Evolutionary conservation across 352 stramenopile species (phyloP).

Genomic region (Globisporangium orthogonon): DNA sequence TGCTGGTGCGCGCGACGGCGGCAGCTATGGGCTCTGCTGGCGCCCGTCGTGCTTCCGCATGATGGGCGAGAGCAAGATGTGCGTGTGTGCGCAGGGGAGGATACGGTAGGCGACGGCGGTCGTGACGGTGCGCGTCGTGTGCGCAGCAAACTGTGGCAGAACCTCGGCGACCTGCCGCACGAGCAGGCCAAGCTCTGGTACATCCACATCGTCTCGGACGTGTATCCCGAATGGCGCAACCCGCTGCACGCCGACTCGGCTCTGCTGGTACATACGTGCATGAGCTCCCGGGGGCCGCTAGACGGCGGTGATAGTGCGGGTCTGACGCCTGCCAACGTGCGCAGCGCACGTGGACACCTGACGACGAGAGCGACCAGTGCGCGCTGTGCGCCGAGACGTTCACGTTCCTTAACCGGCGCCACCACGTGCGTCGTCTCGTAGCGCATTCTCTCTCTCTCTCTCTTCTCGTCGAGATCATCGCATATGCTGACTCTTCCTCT

Average conservation of each 20-base stretch:
- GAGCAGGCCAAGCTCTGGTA: conserved; percentile 45
- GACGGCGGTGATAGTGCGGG: not conserved
- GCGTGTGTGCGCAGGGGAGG: not conserved
- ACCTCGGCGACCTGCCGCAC: conserved; percentile 42
- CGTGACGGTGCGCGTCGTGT: not conserved
- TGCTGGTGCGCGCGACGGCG: not conserved
- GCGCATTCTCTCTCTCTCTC: not conserved
- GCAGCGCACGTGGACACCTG: conserved; percentile 60
- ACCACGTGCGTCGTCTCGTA: conserved; percentile 41
- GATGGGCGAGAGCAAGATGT: conserved; percentile 45
- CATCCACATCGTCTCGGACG: conserved; percentile 42
- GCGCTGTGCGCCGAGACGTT: conserved; percentile 52
- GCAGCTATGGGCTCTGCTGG: conserved; percentile 8
- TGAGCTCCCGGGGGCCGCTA: not conserved
- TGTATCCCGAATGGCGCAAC: conserved; percentile 46
- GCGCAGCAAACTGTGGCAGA: conserved; percentile 48
- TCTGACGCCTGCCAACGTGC: not conserved
- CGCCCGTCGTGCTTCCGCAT: conserved; percentile 37
- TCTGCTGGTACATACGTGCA: conserved; percentile 26
- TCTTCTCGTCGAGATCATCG: not conserved
- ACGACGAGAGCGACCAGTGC: conserved; percentile 53
- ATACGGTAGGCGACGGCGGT: no score
- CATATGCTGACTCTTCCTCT: no score
- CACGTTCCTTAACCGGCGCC: conserved; percentile 65
- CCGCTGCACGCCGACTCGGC: conserved; percentile 46